Base-by-base conservation (phyloP, 2,329 filamentous ascomycete genomes). In the Aspergillus udagawae region DNA sequence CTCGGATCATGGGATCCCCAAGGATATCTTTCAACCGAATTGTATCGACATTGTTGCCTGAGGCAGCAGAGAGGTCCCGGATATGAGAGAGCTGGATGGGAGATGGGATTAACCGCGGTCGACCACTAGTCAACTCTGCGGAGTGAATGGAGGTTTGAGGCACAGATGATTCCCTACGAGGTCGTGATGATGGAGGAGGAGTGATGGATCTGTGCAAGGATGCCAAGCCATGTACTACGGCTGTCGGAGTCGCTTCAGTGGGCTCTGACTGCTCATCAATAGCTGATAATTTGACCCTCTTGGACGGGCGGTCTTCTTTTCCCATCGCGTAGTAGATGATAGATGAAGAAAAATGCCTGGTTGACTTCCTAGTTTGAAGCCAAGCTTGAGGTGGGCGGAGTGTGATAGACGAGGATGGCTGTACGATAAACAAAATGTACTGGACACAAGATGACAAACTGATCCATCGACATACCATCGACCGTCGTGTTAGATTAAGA, bases 11-110 rank as follows among this genome's bases (percentile, higher is more conserved):
- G 0, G 89, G 88, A 68, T 92, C 86, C 0, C 88, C 85, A 1
- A 95, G 79, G 5, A 95, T 80, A 57, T 91, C 88, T 4, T 76
- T 75, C 9, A 94, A 76, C 1, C 79, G 81, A 35, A 93, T 73
- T 0, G 89, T 80, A 69, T 88, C 89, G 25, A 78, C 74, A 74
- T 95, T 94, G 59, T 81, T 76, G 0, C 70, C 68, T 2, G 75
- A 73, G 1, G 75, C 70, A 1, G 77, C 71, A 1, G 85, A 78
- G 0, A 92, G 76, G 64, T 89, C 87, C 28, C 77, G 79, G 54
- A 94, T 87, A 58, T 80, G 81, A 0, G 88, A 92, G 14, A 94
- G 82, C 56, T 86, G 85, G 63, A 92, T 83, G 0, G 90, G 90
- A 1, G 90, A 92, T 1, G 74, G 69, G 25, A 85, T 65, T 7